These are phyloP conservation scores for Solanum boliviense DNA, from an alignment of 257 asterid species.

Conservation along the genomic window DNA sequence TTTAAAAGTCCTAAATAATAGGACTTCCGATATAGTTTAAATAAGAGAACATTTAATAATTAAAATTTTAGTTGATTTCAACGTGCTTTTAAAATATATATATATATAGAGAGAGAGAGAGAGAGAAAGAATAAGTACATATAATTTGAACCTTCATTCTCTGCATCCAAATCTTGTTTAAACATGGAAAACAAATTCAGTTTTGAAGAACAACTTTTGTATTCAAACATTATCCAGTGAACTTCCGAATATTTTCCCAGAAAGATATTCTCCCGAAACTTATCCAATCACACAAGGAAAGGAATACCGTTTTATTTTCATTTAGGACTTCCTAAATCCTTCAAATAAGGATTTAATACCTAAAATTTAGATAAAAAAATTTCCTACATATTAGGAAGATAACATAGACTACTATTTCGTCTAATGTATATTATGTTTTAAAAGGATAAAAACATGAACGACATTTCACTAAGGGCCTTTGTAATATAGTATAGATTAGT, in stretches of 20 bases:
- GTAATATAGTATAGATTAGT: neutral
- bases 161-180: neutral
- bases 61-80: neutral
- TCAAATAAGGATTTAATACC: neutral
- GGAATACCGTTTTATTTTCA: neutral
- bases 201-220: neutral
- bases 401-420: neutral
- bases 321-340: neutral
- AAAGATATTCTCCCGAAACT: neutral
- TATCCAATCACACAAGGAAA: neutral
- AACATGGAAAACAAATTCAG: neutral
- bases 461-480: neutral
- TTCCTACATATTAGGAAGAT: neutral
- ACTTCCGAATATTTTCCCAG: neutral
- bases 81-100: neutral
- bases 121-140: neutral
- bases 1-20: neutral
- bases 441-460: neutral
- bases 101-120: neutral
- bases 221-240: neutral
- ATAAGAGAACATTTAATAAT: neutral
- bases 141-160: neutral
- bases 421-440: neutral
- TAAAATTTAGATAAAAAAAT: neutral
- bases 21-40: neutral